Percentiles rank a stretch among this genome's conserved stretches.
Conservation (phyloP, 495 filamentous ascomycete species). For the Parathielavia appendiculata region DNA sequence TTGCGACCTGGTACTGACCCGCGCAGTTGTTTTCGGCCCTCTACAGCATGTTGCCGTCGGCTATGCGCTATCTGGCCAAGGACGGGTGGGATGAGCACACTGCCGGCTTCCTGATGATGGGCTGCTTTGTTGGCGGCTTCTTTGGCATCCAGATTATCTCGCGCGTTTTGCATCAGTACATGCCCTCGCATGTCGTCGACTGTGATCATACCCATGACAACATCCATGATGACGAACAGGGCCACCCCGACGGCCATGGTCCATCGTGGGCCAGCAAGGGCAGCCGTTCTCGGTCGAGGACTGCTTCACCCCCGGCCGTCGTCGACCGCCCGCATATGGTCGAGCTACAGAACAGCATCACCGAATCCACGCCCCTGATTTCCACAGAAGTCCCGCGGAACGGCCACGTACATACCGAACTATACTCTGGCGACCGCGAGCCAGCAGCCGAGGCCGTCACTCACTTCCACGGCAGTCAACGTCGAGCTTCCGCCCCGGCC, state of each 20-base stretch:
- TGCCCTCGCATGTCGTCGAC: conserved; percentile 91
- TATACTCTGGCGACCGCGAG: conserved; percentile 1
- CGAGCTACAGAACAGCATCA: conserved; percentile 17
- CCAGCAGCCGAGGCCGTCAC: conserved; percentile 13
- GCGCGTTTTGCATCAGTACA: conserved; percentile 68
- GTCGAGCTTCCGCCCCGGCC: conserved; percentile 1
- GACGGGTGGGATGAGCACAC: conserved; percentile 58
- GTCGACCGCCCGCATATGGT: conserved; percentile 20
- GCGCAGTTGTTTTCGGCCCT: conserved; percentile 83
- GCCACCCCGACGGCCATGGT: conserved; percentile 21
- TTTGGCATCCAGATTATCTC: conserved; percentile 79
- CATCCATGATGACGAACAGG: conserved; percentile 34
- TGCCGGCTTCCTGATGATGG: conserved; percentile 69
- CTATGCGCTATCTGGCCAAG: conserved; percentile 66
- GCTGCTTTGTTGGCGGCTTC: conserved; percentile 74
- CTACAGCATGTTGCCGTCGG: conserved; percentile 88
- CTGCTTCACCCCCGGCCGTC: conserved; percentile 26
- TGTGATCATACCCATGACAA: conserved; percentile 78
- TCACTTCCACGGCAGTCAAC: conserved; percentile 13
- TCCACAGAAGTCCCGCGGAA: neutral
- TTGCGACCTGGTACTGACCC: conserved; percentile 14
- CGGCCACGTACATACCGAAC: conserved; percentile 16
- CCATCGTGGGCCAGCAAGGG: conserved; percentile 1
- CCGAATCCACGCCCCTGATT: conserved; percentile 33
- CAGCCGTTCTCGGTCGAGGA: conserved; percentile 22